A percentile compares a stretch with the other conserved stretches of the same genome.
Evolutionary conservation across 805 yeast species (phyloP).

Genomic region (Candida fluviatilis): DNA sequence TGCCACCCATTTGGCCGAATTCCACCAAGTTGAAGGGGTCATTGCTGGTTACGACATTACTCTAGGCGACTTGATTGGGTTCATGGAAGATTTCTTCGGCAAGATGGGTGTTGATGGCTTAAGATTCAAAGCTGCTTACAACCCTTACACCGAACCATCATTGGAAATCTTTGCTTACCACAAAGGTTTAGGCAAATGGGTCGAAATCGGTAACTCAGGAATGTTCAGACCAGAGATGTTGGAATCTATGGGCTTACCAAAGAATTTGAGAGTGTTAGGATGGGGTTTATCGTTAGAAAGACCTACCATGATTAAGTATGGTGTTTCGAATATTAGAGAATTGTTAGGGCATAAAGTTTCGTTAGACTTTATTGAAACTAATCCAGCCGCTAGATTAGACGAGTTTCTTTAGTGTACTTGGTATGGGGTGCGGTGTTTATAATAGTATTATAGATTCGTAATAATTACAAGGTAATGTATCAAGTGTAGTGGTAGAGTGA

Average conservation of each 20-base stretch:
- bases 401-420: constrained; percentile 35
- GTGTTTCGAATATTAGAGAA: constrained; percentile 93
- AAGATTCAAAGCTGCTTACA: constrained; percentile 97
- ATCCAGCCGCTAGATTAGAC: constrained; percentile 97
- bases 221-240: constrained; percentile 99
- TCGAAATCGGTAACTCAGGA: constrained; percentile 98
- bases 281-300: constrained; percentile 97
- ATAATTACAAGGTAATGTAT: no score
- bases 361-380: constrained; percentile 88
- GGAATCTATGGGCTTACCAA: constrained; percentile 96
- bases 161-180: constrained; percentile 98
- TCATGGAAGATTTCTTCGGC: constrained; percentile 95
- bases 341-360: constrained; percentile 95
- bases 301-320: constrained; percentile 99
- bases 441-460: no score
- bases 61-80: constrained; percentile 93
- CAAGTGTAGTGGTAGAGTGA: no score
- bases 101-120: constrained; percentile 96
- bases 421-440: no score
- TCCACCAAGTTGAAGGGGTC: constrained; percentile 99
- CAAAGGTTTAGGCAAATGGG: constrained; percentile 93
- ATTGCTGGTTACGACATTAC: constrained; percentile 94
- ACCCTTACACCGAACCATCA: constrained; percentile 98
- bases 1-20: constrained; percentile 98
- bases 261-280: constrained; percentile 89